phyloP scores from a whole-genome alignment of 2,329 filamentous ascomycete species.

The Exophiala sideris region DNA sequence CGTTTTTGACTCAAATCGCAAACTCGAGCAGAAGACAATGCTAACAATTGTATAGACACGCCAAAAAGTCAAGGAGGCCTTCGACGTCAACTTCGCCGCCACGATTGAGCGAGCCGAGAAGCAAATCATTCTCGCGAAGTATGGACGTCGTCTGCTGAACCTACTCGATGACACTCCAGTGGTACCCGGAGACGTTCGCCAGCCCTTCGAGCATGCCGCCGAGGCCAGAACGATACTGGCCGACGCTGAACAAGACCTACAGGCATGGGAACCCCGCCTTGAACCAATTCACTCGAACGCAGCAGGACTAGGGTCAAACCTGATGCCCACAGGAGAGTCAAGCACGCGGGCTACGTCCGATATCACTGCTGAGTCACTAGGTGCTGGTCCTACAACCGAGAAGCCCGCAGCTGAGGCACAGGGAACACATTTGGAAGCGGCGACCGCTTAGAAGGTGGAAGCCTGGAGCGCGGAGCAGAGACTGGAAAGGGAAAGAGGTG shows the following conservation, averaged over 20 bases:
- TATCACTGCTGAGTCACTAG: conserved; percentile 7
- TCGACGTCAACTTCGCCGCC: conserved; percentile 80
- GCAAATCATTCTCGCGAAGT: conserved; percentile 88
- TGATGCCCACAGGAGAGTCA: conserved; percentile 33
- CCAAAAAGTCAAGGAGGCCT: conserved; percentile 93
- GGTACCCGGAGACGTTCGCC: conserved; percentile 75
- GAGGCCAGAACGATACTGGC: conserved; percentile 82
- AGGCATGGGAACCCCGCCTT: conserved; percentile 63
- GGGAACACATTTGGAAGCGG: conserved; percentile 25
- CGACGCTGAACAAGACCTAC: conserved; percentile 85
- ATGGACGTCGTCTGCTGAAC: conserved; percentile 78
- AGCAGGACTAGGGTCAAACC: conserved; percentile 44
- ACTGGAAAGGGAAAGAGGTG: background rate
- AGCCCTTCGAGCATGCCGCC: conserved; percentile 62
- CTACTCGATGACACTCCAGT: conserved; percentile 87
- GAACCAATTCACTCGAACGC: conserved; percentile 54
- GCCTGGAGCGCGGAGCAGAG: conserved; percentile 14
- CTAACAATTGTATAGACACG: conserved; percentile 63
- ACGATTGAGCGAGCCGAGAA: conserved; percentile 96
- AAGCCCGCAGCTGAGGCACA: conserved; percentile 18
- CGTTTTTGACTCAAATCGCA: conserved; percentile 34
- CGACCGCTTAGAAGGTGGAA: conserved; percentile 26
- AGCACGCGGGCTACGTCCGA: conserved; percentile 21
- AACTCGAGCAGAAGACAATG: background rate
- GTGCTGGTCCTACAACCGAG: conserved; percentile 2